Evolutionary conservation across 495 filamentous ascomycete genomes (phyloP).

Genomic region (Daldinia loculata): DNA sequence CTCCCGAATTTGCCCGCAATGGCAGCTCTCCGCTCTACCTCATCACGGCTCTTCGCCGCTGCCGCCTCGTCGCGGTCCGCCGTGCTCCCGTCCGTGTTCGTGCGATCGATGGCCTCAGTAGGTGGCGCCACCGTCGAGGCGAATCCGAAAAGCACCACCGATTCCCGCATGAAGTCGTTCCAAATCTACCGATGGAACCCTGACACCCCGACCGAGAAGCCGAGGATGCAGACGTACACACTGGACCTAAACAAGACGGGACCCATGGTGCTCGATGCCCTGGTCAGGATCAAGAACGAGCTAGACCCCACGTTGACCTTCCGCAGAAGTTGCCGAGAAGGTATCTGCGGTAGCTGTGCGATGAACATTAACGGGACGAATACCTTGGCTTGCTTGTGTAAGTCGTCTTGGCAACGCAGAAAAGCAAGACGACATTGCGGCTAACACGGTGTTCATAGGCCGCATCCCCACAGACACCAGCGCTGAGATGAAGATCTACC

Average conservation of each 20-base stretch:
- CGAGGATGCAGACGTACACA: slow-evolving; percentile 91
- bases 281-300: slow-evolving; percentile 99
- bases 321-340: slow-evolving; percentile 92
- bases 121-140: slow-evolving; percentile 61
- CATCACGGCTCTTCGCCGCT: slow-evolving; percentile 69
- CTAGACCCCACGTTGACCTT: slow-evolving; percentile 96
- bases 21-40: slow-evolving; percentile 79
- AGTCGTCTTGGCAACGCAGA: slow-evolving; percentile 49
- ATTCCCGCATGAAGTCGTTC: slow-evolving; percentile 87
- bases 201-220: slow-evolving; percentile 88
- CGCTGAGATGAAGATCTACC: slow-evolving; percentile 93
- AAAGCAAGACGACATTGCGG: background rate
- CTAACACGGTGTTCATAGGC: slow-evolving; percentile 62
- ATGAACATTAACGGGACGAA: slow-evolving; percentile 99
- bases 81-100: slow-evolving; percentile 47
- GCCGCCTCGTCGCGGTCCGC: slow-evolving; percentile 49
- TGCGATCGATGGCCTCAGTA: slow-evolving; percentile 57
- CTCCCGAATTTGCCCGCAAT: slow-evolving; percentile 58
- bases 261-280: slow-evolving; percentile 95
- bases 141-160: slow-evolving; percentile 62
- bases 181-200: slow-evolving; percentile 99
- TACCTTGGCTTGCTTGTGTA: slow-evolving; percentile 97
- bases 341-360: slow-evolving; percentile 96
- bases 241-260: slow-evolving; percentile 98
- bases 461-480: slow-evolving; percentile 87